phyloP scores from a whole-genome alignment of 257 asterid genomes.

The Solanum chiquidenum region DNA sequence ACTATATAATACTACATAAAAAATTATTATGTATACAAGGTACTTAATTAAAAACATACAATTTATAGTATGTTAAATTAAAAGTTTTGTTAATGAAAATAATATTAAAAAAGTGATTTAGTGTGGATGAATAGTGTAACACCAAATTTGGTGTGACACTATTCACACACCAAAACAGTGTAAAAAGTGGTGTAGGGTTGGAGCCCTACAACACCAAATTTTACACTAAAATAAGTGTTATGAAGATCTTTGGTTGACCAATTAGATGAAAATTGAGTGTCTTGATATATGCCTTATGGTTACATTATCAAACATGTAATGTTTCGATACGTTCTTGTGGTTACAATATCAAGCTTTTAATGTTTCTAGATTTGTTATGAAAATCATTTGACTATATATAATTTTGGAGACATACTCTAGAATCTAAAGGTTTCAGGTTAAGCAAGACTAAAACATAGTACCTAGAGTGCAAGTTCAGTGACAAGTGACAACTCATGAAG shows the following conservation, averaged over 20 bases:
- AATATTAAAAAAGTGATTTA: too few species aligned
- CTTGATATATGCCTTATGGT: not conserved
- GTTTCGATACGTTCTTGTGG: not conserved
- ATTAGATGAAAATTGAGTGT: not conserved
- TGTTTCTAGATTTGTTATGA: not conserved
- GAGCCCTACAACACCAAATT: not conserved
- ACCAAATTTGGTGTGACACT: too few species aligned
- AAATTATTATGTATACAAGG: too few species aligned
- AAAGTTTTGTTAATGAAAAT: too few species aligned
- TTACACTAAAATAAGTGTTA: not conserved
- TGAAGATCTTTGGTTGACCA: not conserved
- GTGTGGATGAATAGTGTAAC: not conserved
- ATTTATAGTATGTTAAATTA: too few species aligned
- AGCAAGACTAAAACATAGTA: not conserved
- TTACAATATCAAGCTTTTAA: not conserved
- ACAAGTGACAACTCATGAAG: not conserved
- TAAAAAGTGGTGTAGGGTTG: not conserved
- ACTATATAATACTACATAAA: too few species aligned
- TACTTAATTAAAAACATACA: too few species aligned
- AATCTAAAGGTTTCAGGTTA: not conserved
- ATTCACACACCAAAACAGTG: not conserved
- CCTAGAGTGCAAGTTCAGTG: not conserved
- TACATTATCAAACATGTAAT: not conserved
- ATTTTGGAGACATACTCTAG: not conserved
- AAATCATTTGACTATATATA: not conserved